These are phyloP conservation scores for Fraxinus quadrangulata DNA, from an alignment of 257 asterid genomes.

Conservation along the genomic window DNA sequence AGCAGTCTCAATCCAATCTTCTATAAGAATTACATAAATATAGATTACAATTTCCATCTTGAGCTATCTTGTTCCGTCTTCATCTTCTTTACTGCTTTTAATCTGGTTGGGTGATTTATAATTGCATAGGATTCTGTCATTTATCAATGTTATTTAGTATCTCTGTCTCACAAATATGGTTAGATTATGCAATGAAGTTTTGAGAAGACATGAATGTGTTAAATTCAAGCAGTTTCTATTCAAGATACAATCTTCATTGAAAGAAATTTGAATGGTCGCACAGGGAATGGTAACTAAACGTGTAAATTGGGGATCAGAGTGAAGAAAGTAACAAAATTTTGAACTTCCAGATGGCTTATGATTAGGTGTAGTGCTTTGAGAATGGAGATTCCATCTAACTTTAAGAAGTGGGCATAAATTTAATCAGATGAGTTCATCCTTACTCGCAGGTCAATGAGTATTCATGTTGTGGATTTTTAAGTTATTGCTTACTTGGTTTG, in stretches of 20 bases:
- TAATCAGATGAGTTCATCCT: too few species aligned
- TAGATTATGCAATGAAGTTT: background rate
- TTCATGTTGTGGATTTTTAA: too few species aligned
- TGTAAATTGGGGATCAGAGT: background rate
- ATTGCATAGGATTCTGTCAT: too few species aligned
- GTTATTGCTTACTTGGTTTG: too few species aligned
- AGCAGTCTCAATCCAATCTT: too few species aligned
- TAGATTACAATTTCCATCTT: too few species aligned
- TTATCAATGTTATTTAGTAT: background rate
- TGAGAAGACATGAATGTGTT: background rate
- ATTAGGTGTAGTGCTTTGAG: background rate
- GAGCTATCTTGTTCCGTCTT: too few species aligned
- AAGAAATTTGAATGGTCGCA: background rate
- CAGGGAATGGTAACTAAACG: background rate
- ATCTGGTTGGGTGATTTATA: too few species aligned
- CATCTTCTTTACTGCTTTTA: too few species aligned
- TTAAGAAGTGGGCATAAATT: background rate
- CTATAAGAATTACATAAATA: too few species aligned
- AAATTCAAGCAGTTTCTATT: background rate
- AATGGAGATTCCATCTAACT: background rate
- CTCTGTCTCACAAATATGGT: background rate
- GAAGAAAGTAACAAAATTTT: background rate
- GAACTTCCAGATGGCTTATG: background rate
- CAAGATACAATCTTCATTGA: background rate
- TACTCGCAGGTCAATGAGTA: too few species aligned